Percentiles rank a stretch among this genome's conserved stretches.
These are phyloP conservation scores for Aspergillus awamori DNA, from an alignment of 2,329 filamentous ascomycete genomes.

Conservation along the genomic window DNA sequence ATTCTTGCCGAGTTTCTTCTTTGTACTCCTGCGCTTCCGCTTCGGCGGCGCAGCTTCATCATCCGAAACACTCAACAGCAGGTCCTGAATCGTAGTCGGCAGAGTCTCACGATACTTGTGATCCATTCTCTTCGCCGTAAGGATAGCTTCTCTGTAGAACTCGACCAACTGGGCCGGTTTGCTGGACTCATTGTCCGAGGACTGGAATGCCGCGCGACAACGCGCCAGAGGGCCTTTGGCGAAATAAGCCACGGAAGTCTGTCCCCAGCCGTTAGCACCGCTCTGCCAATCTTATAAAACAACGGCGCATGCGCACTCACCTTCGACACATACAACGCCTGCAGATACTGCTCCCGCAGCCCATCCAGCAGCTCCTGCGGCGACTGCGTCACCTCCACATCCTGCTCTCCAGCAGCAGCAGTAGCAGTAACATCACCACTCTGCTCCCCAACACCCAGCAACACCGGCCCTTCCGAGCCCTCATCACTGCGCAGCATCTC, in stretches of 20 bases:
- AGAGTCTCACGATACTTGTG: constrained; percentile 51
- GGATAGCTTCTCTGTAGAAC: constrained; percentile 47
- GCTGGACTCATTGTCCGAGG: constrained; percentile 24
- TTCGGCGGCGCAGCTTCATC: constrained; percentile 30
- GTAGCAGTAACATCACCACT: neutral
- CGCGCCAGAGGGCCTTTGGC: constrained; percentile 54
- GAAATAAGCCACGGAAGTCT: constrained; percentile 56
- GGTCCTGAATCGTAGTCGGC: constrained; percentile 42
- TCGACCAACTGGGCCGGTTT: constrained; percentile 35
- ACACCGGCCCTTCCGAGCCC: neutral
- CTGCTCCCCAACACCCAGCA: neutral
- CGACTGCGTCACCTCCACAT: constrained; percentile 29
- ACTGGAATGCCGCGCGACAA: constrained; percentile 45
- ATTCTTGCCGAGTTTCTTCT: constrained; percentile 50
- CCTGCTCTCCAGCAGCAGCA: constrained; percentile 8
- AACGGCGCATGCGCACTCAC: constrained; percentile 23
- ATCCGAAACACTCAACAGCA: constrained; percentile 41
- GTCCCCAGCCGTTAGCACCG: constrained; percentile 17
- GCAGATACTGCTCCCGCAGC: constrained; percentile 45
- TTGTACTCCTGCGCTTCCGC: constrained; percentile 41
- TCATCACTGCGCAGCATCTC: neutral
- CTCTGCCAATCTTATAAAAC: too few relatives aligned
- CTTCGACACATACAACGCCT: constrained; percentile 49
- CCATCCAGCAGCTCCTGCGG: constrained; percentile 41
- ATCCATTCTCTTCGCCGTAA: constrained; percentile 52